Evolutionary conservation across 176 grass and related monocot genomes (phyloP), one percentile per base, ranked within the genome.

Genomic region (Chrysopogon serrulatus): DNA sequence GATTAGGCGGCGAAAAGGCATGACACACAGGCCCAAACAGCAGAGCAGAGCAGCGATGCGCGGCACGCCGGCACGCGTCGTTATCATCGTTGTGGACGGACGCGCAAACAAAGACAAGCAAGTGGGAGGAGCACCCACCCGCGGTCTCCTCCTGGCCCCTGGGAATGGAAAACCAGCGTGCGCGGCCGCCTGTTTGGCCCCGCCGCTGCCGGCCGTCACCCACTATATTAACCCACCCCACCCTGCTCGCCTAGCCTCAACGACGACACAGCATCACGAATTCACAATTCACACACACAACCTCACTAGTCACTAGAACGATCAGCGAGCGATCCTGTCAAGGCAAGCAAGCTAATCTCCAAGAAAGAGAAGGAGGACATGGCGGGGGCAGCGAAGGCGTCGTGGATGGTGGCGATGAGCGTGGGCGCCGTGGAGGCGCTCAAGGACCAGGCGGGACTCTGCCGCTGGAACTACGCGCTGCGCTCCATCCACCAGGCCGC

Each of bases 401-500:
- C 90, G 33, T 88, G 89, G 83, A 63, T 79, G 4, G 88, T 88
- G n/a, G 88, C 90, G 24, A 79, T 87, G 62, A 95, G 93, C 83
- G 83, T 95, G 2, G 83, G 88, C 34, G 88, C 88, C 0, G 93
- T 92, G 71, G 93, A 95, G 63, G 93, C 88, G 8, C 82, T 95
- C 70, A 96, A 96, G 83, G 90, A 95, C 60, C 94, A 97, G 48
- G 85, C 28, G 0, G 91, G 94, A 0, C 92, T 92, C 32, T 94
- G 91, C 68, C 73, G 94, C 13, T 97, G 91, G 94, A 97, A 94
- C 87, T 94, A 97, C 41, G 85, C 85, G 0, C 30, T 94, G 34
- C 49, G 85, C 2, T 90, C 89, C 11, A 5, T 92, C 70, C 84
- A 94, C 65, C 87, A 76, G 10, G 17, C 14, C 0, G 89, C 87